Conservation (phyloP, 768 basidiomycete genomes). For the Porphyrellus cyaneotinctus region DNA sequence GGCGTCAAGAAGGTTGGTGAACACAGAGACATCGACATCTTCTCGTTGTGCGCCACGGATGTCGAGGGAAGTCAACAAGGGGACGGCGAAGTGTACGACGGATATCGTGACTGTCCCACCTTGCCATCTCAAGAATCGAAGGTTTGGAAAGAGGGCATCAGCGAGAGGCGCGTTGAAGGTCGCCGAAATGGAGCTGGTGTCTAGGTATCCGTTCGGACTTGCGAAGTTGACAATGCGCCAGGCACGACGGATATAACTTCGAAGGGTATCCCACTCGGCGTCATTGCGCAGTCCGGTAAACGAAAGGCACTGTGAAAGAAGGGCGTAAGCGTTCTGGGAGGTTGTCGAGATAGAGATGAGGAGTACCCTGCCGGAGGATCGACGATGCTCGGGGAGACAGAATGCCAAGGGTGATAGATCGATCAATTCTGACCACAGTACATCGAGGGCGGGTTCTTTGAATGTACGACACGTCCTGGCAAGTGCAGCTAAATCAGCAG, state of each 20-base stretch:
- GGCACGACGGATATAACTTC: conserved; percentile 1
- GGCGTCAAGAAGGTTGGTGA: background rate
- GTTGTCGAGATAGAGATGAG: background rate
- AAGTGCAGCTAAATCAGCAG: background rate
- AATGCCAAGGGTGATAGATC: background rate
- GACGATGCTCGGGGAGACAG: background rate
- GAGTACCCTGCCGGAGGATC: background rate
- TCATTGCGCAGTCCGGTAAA: background rate
- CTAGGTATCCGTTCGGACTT: background rate
- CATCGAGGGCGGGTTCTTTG: background rate
- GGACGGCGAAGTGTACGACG: background rate
- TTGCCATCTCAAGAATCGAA: conserved; percentile 6
- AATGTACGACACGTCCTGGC: background rate
- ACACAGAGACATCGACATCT: background rate
- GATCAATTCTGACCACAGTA: background rate
- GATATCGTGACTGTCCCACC: background rate
- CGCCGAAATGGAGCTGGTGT: background rate
- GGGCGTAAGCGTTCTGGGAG: background rate
- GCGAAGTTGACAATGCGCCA: background rate
- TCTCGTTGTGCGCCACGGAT: background rate
- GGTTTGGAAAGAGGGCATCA: conserved; percentile 2
- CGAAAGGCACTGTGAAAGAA: background rate
- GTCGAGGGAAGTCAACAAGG: background rate
- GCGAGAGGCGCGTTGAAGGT: background rate
- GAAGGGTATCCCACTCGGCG: conserved; percentile 6